Evolutionary conservation across 805 yeast species (phyloP).

Genomic region (Yueomyces sp.): DNA sequence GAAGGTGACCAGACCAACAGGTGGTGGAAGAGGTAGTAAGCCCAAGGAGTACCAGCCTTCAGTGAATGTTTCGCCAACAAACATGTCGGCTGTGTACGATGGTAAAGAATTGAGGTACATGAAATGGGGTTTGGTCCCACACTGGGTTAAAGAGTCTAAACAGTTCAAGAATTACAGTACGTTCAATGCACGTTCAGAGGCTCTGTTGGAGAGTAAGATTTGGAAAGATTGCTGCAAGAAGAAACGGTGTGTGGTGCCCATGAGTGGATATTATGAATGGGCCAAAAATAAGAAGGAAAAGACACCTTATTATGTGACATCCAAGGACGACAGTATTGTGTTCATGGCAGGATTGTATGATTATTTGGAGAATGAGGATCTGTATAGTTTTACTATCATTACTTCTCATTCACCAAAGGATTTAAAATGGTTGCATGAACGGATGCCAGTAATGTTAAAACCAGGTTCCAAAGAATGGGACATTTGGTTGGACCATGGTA

Average conservation of each 20-base stretch:
- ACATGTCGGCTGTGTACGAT: constrained; percentile 29
- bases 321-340: constrained; percentile 38
- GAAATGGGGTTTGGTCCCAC: constrained; percentile 75
- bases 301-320: constrained; percentile 52
- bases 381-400: constrained; percentile 50
- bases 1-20: constrained; percentile 1
- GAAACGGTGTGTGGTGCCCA: constrained; percentile 61
- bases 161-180: constrained; percentile 30
- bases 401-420: constrained; percentile 59
- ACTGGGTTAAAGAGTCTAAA: constrained; percentile 36
- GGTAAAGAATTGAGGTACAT: constrained; percentile 31
- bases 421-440: constrained; percentile 53
- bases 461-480: constrained; percentile 48
- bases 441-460: constrained; percentile 65
- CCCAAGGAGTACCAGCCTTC: constrained; percentile 18
- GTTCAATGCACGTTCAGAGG: constrained; percentile 67
- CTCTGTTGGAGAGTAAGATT: constrained; percentile 30
- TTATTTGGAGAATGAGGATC: constrained; percentile 7
- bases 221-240: constrained; percentile 30
- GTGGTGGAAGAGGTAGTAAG: constrained; percentile 4
- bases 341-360: constrained; percentile 53
- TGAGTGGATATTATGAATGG: constrained; percentile 88
- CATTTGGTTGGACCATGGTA: constrained; percentile 42
- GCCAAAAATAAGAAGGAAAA: constrained; percentile 26
- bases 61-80: constrained; percentile 54